Base-by-base conservation (phyloP, 1,284 basidiomycete genomes). In the Fomitopsis betulina region DNA sequence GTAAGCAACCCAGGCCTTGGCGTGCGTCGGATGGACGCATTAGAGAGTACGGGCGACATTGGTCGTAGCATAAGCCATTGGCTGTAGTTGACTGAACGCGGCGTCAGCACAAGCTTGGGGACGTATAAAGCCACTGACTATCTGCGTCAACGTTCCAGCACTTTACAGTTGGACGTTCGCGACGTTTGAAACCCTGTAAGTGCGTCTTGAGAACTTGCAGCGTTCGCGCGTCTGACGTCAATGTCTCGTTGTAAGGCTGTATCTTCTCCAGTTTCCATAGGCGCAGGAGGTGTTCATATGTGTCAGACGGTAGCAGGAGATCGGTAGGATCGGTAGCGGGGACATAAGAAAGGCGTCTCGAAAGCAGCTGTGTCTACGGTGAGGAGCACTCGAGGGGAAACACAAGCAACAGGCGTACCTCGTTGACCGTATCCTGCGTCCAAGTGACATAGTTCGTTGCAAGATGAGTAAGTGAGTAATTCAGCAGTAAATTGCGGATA, bases 401-500 rank as follows among this genome's bases (percentile, higher is more conserved):
- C 15, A n/a, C n/a, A 1, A 13, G 21, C 21, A 3, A 21, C 21
- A 37, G n/a, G 45, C 61, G 38, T 61, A 80, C 86, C 65, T 83
- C 75, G 43, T 75, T 67, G 7, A 82, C 78, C 2, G 75, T 72
- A 55, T 73, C 67, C 61, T 81, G 74, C 2, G 84, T 85, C 65
- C 79, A 83, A n/a, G 74, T 68, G 39, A 82, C 70, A 66, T 87
- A 79, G 65, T 86, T 75, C 53, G 72, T 78, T 0, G 84, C 80
- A 37, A 86, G 70, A 68, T 88, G 80, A n/a, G 68, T 68, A 25
- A 75, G 72, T 7, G 73, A 77, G 63, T 88, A 88, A 43, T 79
- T 73, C 19, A 80, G 70, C 23, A 88, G 74, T 17, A 85, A 67
- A 37, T 77, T 69, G 35, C 76, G 79, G 57, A 88, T 79, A 64